phyloP scores from a whole-genome alignment of 305 asterid species.

The Fraxinus dipetala region DNA sequence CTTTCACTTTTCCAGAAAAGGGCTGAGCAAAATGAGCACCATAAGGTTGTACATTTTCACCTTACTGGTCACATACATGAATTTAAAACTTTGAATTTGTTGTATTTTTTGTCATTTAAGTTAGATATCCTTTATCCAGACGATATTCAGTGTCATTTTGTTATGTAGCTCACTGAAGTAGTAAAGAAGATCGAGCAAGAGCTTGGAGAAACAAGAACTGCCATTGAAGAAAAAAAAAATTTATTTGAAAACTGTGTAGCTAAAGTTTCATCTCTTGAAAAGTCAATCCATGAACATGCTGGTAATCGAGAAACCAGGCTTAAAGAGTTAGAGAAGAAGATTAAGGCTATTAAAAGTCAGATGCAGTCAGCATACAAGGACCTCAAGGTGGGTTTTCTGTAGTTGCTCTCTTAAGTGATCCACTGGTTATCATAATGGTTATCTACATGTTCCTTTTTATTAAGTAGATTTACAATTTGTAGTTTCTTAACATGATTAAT shows the following conservation, averaged over 20 bases:
- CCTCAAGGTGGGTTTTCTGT: slow-evolving; percentile 56
- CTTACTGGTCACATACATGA: slow-evolving; percentile 15
- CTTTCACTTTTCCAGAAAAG: slow-evolving; percentile 76
- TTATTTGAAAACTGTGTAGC: slow-evolving; percentile 53
- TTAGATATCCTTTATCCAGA: slow-evolving; percentile 2
- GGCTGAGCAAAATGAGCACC: slow-evolving; percentile 97
- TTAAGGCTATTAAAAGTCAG: slow-evolving; percentile 60
- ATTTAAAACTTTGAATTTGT: slow-evolving; percentile 5
- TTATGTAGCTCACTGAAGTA: slow-evolving; percentile 71
- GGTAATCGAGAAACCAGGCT: slow-evolving; percentile 81
- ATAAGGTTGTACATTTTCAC: slow-evolving; percentile 60
- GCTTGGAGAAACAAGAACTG: slow-evolving; percentile 68
- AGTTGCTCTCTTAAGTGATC: slow-evolving; percentile 12
- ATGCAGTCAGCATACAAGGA: slow-evolving; percentile 75
- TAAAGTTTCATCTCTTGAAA: slow-evolving; percentile 72
- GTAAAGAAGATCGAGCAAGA: slow-evolving; percentile 76
- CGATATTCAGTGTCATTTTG: slow-evolving; percentile 6
- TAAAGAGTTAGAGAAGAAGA: slow-evolving; percentile 76
- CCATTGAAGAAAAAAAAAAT: slow-evolving; percentile 57
- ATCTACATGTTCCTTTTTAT: neutral
- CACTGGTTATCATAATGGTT: neutral
- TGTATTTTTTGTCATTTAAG: slow-evolving; percentile 11
- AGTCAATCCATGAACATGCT: slow-evolving; percentile 69
- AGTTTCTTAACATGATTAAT: slow-evolving; percentile 6
- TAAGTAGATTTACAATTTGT: neutral